Evolutionary conservation across 306 rosid genomes (phyloP), one percentile per base, ranked within the genome.

Genomic region (Trichosanthes cucumerina): DNA sequence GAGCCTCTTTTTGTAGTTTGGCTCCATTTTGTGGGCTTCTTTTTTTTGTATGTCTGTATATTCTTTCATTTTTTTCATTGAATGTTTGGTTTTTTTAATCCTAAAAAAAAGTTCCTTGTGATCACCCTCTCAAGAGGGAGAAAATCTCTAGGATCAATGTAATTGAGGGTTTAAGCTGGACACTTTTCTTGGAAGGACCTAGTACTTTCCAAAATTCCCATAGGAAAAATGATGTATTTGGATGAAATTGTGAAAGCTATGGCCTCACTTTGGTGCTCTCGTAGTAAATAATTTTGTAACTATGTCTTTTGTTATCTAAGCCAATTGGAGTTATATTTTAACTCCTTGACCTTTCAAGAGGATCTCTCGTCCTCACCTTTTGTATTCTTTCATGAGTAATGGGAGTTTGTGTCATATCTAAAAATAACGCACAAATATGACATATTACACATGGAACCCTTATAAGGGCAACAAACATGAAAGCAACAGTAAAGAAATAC

Each of bases 241-340:
- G 53, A 5, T 13, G 13, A 39, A 69, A n/a, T 69, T 5, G 34
- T 39, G 54, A 69, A 44, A 44, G 36, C 38, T 19, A 11, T 38
- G 49, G 73, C 49, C 24, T 36, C 76, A 43, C 21, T 70, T 70
- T 70, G 38, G 76, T 70, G 38, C 76, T 70, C 57, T 70, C 11
- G 36, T 44, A 13, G 76, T 70, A 43, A 43, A 70, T 44, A 14
- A 23, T 24, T 21, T 44, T 44, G 56, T 70, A 44, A 70, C 21
- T 23, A 23, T 6, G 43, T 43, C 36, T 13, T 69, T 3, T 41
- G 53, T 69, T 11, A 21, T 69, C 19, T 23, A 41, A 4, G 54
- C 38, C 56, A 70, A 70, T 44, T 16, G 3, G 38, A 44, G 76
- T 44, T 21, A 44, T 41, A 12, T 13, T 43, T 43, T 44, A 43